Conservation (phyloP, 2,329 filamentous ascomycete genomes). For the Nemania diffusa region DNA sequence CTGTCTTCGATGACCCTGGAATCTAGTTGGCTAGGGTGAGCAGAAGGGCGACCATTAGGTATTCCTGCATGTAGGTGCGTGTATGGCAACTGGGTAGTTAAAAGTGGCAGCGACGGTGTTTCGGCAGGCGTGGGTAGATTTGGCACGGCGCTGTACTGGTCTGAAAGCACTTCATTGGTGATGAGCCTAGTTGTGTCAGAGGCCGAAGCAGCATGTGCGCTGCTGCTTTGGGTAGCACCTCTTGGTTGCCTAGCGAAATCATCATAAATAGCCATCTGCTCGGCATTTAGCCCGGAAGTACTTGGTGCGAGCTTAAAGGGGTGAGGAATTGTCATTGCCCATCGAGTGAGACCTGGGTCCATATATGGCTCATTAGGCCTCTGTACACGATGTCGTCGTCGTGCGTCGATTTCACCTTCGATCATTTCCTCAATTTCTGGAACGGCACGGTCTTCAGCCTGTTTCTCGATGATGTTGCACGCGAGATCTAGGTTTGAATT, state of each 20-base stretch:
- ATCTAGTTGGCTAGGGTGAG: slow-evolving; percentile 60
- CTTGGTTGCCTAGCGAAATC: slow-evolving; percentile 91
- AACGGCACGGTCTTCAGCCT: slow-evolving; percentile 91
- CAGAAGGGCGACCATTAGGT: slow-evolving; percentile 62
- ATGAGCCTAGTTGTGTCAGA: slow-evolving; percentile 71
- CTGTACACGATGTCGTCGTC: slow-evolving; percentile 78
- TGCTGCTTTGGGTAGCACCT: slow-evolving; percentile 64
- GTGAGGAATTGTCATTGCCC: slow-evolving; percentile 92
- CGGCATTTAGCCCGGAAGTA: slow-evolving; percentile 78
- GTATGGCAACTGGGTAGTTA: slow-evolving; percentile 66
- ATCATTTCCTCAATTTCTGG: slow-evolving; percentile 96
- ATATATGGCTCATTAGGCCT: slow-evolving; percentile 87
- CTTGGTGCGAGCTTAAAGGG: slow-evolving; percentile 86
- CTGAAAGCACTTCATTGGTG: slow-evolving; percentile 72
- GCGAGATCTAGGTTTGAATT: slow-evolving; percentile 96
- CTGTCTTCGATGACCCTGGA: slow-evolving; percentile 63
- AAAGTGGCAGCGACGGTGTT: slow-evolving; percentile 65
- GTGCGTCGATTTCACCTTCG: slow-evolving; percentile 79
- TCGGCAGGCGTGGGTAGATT: slow-evolving; percentile 69
- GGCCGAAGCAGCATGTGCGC: slow-evolving; percentile 66
- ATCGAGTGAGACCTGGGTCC: slow-evolving; percentile 83
- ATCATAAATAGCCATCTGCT: slow-evolving; percentile 96
- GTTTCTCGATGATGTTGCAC: slow-evolving; percentile 93
- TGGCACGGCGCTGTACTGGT: slow-evolving; percentile 68
- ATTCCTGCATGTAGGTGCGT: slow-evolving; percentile 61